Percentiles rank a stretch among this genome's conserved stretches.
These are phyloP conservation scores for Russula virescens DNA, from an alignment of 768 basidiomycete genomes.

Conservation along the genomic window DNA sequence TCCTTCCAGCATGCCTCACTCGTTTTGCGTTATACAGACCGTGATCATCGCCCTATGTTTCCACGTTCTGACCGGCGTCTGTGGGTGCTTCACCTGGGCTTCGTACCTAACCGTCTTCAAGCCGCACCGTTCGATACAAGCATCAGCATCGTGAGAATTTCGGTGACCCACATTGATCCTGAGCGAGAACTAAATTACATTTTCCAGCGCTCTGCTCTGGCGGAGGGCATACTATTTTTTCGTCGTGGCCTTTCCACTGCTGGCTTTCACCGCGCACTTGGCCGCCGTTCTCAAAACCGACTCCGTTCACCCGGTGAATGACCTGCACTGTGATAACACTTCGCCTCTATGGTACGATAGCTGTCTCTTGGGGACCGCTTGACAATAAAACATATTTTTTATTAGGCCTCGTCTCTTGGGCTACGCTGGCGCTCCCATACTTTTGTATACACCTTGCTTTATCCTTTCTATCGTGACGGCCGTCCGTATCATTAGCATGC, in stretches of 20 bases:
- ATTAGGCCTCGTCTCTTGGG: conserved; percentile 58
- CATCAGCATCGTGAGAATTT: conserved; percentile 16
- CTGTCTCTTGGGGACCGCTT: not conserved
- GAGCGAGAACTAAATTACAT: not conserved
- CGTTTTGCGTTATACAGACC: conserved; percentile 43
- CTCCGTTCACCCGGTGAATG: conserved; percentile 43
- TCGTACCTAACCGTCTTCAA: conserved; percentile 24
- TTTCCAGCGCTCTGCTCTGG: conserved; percentile 46
- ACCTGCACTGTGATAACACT: conserved; percentile 56
- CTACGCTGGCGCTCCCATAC: conserved; percentile 52
- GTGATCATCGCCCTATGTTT: conserved; percentile 24
- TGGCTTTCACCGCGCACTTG: conserved; percentile 40
- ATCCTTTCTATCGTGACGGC: conserved; percentile 44
- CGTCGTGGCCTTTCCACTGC: conserved; percentile 43
- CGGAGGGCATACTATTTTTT: conserved; percentile 40
- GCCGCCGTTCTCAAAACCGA: conserved; percentile 40
- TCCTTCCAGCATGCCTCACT: conserved; percentile 49
- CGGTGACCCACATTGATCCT: not conserved
- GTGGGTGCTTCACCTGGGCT: conserved; percentile 27
- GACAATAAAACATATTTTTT: conserved; percentile 3
- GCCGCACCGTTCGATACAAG: conserved; percentile 13
- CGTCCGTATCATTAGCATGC: conserved; percentile 23
- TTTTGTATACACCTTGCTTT: conserved; percentile 48
- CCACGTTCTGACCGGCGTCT: conserved; percentile 25
- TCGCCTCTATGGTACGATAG: conserved; percentile 49